Conservation (phyloP, 345 rosid genomes). For the Cardamine chenopodiifolia region DNA sequence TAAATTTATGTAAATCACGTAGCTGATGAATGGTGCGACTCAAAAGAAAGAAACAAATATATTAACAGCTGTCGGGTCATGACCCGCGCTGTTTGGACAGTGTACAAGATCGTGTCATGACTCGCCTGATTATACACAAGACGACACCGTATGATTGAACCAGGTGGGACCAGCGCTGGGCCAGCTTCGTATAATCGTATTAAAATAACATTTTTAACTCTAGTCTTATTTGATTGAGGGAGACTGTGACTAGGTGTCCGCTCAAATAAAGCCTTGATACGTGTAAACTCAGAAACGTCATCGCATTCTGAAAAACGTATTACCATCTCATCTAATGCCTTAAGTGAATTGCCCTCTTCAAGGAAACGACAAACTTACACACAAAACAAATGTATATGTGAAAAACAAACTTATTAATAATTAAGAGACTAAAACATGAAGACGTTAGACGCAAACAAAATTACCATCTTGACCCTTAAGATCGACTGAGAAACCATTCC, state of each 20-base stretch:
- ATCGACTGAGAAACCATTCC: background rate
- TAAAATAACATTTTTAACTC: slow-evolving; percentile 24
- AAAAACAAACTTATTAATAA: background rate
- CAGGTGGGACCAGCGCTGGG: slow-evolving; percentile 9
- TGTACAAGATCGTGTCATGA: background rate
- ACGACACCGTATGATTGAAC: slow-evolving; percentile 25
- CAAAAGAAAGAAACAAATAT: background rate
- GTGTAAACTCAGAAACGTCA: slow-evolving; percentile 29
- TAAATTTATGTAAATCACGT: background rate
- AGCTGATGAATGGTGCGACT: background rate
- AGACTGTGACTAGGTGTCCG: slow-evolving; percentile 29
- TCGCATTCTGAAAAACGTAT: slow-evolving; percentile 9
- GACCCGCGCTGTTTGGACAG: background rate
- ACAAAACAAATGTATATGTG: slow-evolving; percentile 20
- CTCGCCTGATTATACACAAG: background rate
- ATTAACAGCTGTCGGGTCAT: slow-evolving; percentile 10
- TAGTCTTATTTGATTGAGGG: slow-evolving; percentile 31
- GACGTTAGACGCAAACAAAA: background rate
- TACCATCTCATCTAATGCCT: slow-evolving; percentile 13
- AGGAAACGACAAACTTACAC: slow-evolving; percentile 38
- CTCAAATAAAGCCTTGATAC: slow-evolving; percentile 29
- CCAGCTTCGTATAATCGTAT: slow-evolving; percentile 4
- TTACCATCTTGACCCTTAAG: background rate
- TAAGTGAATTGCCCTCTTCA: slow-evolving; percentile 27
- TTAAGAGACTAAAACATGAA: background rate